Base-by-base conservation (phyloP, 202 grass and related monocot species). In the Dendrocalamus latiflorus region DNA sequence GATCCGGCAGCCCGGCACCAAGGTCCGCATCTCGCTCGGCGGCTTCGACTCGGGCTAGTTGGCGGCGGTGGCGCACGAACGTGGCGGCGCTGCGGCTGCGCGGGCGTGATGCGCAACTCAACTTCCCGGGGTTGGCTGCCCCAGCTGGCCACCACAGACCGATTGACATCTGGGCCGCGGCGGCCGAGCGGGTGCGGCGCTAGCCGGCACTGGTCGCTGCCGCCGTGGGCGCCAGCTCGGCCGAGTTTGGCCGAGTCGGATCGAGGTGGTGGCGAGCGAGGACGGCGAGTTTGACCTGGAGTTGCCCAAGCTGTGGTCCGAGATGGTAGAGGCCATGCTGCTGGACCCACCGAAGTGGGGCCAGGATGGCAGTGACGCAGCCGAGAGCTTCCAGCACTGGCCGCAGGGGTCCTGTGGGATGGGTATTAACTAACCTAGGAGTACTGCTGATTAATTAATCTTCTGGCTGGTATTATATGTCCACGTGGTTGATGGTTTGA, bases 261-360 rank as follows among this genome's bases (percentile, higher is more conserved):
- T 26, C 2, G 65, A 83, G 36, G 57, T 65, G 36, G 33, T n/a
- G n/a, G n/a, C 36, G 54, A 44, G 65, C 30, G 66, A 13, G 28
- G 72, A 71, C 49, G 61, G 13, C 72, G 82, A 84, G 57, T 73
- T 88, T 17, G 86, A 67, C 30, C 20, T 88, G 48, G 86, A 84
- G 39, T 92, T 83, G 49, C 90, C 90, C 22, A 77, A 79, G 75
- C 75, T 89, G 79, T 92, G 90, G 90, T 44, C 62, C 56, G 87
- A 92, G 84, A 75, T 92, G 87, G 90, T 84, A 0, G 90, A 89
- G 87, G 90, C 84, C 50, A 82, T 92, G 83, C 90, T 92, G 84
- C 80, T 92, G 58, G 84, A 83, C 30, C 90, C 90, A 10, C 90
- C 90, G 1, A 80, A 30, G 22, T 92, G 90, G 90, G 34, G n/a